Percentiles rank a stretch among this genome's conserved stretches.
phyloP scores from a whole-genome alignment of 2,329 filamentous ascomycete species.

The Periglandula ipomoeae region DNA sequence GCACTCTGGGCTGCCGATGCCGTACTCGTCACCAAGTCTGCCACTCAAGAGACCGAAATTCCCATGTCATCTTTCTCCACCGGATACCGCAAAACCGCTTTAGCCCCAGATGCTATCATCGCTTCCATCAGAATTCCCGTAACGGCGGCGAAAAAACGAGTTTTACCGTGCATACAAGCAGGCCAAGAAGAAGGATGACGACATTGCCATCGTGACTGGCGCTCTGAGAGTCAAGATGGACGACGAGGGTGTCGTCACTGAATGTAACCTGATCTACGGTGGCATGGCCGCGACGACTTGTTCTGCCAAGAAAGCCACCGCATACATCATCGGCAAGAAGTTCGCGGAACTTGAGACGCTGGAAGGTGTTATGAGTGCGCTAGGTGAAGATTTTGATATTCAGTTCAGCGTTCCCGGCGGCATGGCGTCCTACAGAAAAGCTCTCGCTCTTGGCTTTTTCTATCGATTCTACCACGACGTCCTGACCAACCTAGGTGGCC shows the following conservation, averaged over 20 bases:
- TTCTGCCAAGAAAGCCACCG: constrained; percentile 69
- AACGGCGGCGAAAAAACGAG: constrained; percentile 64
- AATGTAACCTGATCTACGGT: constrained; percentile 78
- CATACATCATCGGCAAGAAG: constrained; percentile 66
- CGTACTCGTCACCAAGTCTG: constrained; percentile 69
- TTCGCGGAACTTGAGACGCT: constrained; percentile 75
- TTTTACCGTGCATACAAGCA: constrained; percentile 91
- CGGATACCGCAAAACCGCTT: constrained; percentile 76
- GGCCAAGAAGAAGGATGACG: constrained; percentile 93
- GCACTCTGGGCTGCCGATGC: constrained; percentile 85
- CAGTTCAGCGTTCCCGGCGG: constrained; percentile 87
- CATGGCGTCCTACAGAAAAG: constrained; percentile 94
- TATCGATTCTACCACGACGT: constrained; percentile 95
- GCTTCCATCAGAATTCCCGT: constrained; percentile 78
- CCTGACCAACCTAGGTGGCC: constrained; percentile 49
- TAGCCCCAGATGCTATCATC: constrained; percentile 75
- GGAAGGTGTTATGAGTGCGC: constrained; percentile 78
- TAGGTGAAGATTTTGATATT: constrained; percentile 86
- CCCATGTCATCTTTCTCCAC: constrained; percentile 90
- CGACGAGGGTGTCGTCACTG: constrained; percentile 59
- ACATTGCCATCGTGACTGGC: constrained; percentile 94
- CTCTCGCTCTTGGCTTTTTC: constrained; percentile 86
- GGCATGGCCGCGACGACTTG: constrained; percentile 92
- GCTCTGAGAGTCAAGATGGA: constrained; percentile 69
- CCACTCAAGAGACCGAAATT: constrained; percentile 67